Base-by-base conservation (phyloP, 2,329 filamentous ascomycete species). In the Neopestalotiopsis sp. region DNA sequence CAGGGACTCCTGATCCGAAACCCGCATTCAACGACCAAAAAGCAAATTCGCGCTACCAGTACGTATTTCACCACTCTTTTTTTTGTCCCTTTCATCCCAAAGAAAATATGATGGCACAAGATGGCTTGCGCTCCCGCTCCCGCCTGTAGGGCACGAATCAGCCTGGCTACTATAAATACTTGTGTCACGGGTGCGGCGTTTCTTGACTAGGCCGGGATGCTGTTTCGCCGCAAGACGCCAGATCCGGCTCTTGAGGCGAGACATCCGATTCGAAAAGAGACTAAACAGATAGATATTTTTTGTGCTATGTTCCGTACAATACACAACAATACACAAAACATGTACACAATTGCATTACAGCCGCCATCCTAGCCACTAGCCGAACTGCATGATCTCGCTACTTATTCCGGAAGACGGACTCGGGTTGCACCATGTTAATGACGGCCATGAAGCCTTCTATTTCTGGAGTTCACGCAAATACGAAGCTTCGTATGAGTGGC, bases 171-270 rank as follows among this genome's bases (percentile, higher is more conserved):
- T 62, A 62, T 62, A 62, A 62, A 62, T 62, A 62, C 32, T 20
- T 32, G 45, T 40, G 30, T 40, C 34, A 62, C 59, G 59, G n/a
- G 34, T 62, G 59, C 59, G 59, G 59, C 32, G 59, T 62, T 42
- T 62, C 59, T 62, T 24, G 59, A 40, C 59, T 34, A 62, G n/a
- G 59, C 59, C 34, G 59, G 45, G 34, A 38, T 34, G 14, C 13
- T 38, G 59, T 62, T 40, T 62, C 59, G 34, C 34, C 34, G 59
- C 32, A 62, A 45, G 20, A 24, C 20, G n/a, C 49, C 10, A 57
- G 61, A 65, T 34, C 52, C 45, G 62, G 62, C 62, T 65, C 42
- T 65, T 49, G 38, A 65, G 30, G 62, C 42, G 59, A 65, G 62
- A 65, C 62, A 52, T 45, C 42, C 40, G 62, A 49, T 52, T 49